These are phyloP conservation scores for Tolypocladium album DNA, from an alignment of 2,329 filamentous ascomycete species.

Conservation along the genomic window DNA sequence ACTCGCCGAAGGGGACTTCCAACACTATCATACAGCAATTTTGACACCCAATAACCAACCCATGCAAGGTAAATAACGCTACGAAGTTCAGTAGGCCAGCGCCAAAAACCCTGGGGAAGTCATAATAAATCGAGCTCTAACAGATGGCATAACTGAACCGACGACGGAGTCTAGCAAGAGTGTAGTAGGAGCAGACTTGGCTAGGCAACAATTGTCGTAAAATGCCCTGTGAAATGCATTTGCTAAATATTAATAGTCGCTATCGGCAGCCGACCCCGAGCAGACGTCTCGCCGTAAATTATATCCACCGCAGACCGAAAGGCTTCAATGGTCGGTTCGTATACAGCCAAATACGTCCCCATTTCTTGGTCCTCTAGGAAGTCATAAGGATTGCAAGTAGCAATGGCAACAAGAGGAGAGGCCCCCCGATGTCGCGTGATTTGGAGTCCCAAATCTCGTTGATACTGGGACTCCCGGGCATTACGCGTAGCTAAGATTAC, in stretches of 20 bases:
- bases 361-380: slow-evolving; percentile 11
- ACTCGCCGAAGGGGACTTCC: no score
- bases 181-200: neutral
- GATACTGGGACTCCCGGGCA: slow-evolving; percentile 12
- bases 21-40: no score
- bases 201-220: neutral
- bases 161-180: no score
- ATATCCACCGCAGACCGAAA: slow-evolving; percentile 10
- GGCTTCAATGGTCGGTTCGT: slow-evolving; percentile 15
- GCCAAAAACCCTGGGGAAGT: no score
- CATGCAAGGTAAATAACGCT: no score
- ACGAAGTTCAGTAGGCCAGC: no score
- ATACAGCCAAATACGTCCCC: slow-evolving; percentile 11
- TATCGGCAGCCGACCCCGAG: neutral
- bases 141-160: neutral
- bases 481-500: slow-evolving; percentile 15
- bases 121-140: no score
- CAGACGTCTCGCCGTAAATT: slow-evolving; percentile 7
- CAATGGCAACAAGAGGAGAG: slow-evolving; percentile 8
- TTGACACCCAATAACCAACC: no score
- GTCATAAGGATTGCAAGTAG: slow-evolving; percentile 15
- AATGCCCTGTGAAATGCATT: no score
- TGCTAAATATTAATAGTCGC: neutral
- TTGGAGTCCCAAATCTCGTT: slow-evolving; percentile 10
- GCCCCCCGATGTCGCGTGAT: slow-evolving; percentile 6